phyloP scores from a whole-genome alignment of 805 yeast species.

The Lachancea quebecensis region DNA sequence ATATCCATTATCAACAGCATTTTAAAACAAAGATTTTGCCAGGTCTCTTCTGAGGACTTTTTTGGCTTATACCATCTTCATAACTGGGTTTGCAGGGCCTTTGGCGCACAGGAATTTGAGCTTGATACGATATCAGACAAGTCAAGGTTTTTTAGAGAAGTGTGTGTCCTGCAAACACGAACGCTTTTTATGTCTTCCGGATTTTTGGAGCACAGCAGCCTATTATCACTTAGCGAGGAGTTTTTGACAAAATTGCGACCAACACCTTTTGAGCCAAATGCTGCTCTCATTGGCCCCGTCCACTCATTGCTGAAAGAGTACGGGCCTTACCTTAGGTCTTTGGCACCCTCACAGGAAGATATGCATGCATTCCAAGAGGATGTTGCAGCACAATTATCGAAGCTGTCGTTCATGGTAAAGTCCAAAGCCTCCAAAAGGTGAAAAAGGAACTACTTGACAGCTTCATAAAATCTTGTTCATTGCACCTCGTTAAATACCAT shows the following conservation, averaged over 20 bases:
- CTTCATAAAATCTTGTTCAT: too few relatives aligned
- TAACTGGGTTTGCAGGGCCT: slow-evolving; percentile 1
- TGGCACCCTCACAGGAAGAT: not conserved
- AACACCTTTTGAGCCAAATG: not conserved
- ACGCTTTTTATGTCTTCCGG: slow-evolving; percentile 18
- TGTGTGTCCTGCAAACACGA: not conserved
- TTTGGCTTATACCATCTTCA: slow-evolving; percentile 13
- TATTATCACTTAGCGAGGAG: not conserved
- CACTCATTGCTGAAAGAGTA: not conserved
- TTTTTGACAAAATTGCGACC: not conserved
- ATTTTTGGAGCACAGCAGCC: slow-evolving; percentile 14
- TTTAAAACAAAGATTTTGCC: slow-evolving; percentile 13
- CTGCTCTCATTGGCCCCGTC: not conserved
- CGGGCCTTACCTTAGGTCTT: not conserved
- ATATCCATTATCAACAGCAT: slow-evolving; percentile 14
- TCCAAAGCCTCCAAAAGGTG: too few relatives aligned
- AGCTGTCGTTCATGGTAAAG: not conserved
- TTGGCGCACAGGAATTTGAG: not conserved
- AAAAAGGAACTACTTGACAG: too few relatives aligned
- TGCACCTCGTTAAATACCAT: too few relatives aligned
- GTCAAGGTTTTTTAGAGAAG: slow-evolving; percentile 1
- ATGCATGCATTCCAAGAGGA: not conserved
- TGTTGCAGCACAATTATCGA: not conserved
- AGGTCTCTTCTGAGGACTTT: slow-evolving; percentile 17
- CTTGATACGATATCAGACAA: not conserved